Evolutionary conservation across 2,329 filamentous ascomycete species (phyloP), one percentile per base, ranked within the genome.

Genomic region (Periconia digitata): DNA sequence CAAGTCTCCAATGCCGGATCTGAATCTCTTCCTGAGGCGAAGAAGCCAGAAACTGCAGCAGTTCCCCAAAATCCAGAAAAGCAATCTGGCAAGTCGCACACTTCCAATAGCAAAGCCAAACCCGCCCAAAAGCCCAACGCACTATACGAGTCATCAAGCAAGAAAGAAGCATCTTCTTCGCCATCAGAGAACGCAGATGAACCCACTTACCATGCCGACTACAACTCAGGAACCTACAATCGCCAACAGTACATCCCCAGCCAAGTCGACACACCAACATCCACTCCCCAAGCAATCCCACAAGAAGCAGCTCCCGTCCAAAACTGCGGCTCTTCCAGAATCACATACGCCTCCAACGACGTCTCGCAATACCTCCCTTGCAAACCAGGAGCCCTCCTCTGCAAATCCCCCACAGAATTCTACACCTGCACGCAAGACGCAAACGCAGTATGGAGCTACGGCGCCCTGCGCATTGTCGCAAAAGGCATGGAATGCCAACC

Each of bases 321-420:
- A 21, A n/a, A 21, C 38, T 40, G 22, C 38, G 18, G 13, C 21
- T 16, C 41, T 12, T 20, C 17, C 6, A 5, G 41, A 34, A 23
- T 43, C 20, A 45, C 48, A 23, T 64, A 59, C 52, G 52, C 52
- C n/a, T 59, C 60, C 17, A 58, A 56, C 39, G 58, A 71, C 43
- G 54, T 63, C 16, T 44, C 32, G 16, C 44, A 48, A 42, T 71
- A 67, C 47, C 60, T 70, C 1, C 69, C 70, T 27, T 75, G 72
- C 53, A 60, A 64, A 1, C 71, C 70, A 1, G 70, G 69, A 17
- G 65, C 67, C n/a, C 72, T 71, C 60, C 63, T 74, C 51, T 74
- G 72, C 67, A 65, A 63, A 22, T 66, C 60, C 3, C 22, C 45
- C 16, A 64, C 52, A 2, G 55, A 62, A 17, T 74, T 67, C 58